phyloP scores from a whole-genome alignment of 768 basidiomycete species.

The Mycena venus region DNA sequence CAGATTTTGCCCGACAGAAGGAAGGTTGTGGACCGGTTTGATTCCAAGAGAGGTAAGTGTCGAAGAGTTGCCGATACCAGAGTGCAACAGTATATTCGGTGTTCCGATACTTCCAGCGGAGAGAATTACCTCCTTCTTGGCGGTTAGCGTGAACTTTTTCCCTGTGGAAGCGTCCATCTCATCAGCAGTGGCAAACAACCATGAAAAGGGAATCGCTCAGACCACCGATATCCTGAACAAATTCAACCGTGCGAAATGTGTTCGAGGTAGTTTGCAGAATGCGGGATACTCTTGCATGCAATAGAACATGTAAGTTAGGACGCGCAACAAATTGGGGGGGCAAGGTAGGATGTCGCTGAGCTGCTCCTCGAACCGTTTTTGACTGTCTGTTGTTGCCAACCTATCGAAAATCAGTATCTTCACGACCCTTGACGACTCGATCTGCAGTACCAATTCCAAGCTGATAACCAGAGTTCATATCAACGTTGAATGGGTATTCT shows the following conservation, averaged over 20 bases:
- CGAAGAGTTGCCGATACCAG: constrained; percentile 48
- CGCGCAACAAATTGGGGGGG: constrained; percentile 35
- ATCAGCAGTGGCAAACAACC: neutral
- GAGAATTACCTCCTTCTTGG: constrained; percentile 50
- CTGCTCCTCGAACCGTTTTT: constrained; percentile 34
- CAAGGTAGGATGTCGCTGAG: constrained; percentile 40
- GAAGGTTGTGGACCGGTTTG: constrained; percentile 40
- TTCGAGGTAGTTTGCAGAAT: neutral
- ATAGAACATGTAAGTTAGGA: constrained; percentile 39
- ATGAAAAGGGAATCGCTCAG: neutral
- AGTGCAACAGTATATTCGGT: constrained; percentile 49
- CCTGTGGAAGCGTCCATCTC: constrained; percentile 22
- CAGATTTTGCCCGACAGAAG: constrained; percentile 46
- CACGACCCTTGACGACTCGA: neutral
- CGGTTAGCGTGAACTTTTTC: constrained; percentile 31
- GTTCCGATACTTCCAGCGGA: constrained; percentile 54
- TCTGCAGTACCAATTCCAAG: constrained; percentile 46
- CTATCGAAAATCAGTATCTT: constrained; percentile 18
- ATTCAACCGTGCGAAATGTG: constrained; percentile 33
- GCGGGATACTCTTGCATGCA: constrained; percentile 27
- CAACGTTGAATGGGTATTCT: constrained; percentile 31
- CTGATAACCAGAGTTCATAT: constrained; percentile 43
- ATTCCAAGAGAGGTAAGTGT: constrained; percentile 39
- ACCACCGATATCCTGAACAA: constrained; percentile 1
- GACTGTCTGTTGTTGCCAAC: constrained; percentile 33